Base-by-base conservation (phyloP, 1,139 yeast genomes). In the Starmera stellimalicola region DNA sequence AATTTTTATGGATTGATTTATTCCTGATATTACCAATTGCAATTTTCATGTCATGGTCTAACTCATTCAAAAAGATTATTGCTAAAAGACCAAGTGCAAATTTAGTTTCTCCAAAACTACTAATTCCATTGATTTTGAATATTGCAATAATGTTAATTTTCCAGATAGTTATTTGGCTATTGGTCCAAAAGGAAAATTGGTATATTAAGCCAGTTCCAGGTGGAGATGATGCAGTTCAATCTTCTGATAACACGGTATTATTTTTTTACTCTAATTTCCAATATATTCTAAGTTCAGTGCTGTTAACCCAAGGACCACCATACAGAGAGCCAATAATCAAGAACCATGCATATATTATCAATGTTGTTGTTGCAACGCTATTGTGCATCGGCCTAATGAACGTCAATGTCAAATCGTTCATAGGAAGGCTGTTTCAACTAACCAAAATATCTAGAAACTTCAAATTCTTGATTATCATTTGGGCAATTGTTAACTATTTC, bases 21-120 rank as follows among this genome's bases (percentile, higher is more conserved):
- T 74, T 83, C 42, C 64, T 91, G 53, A 93, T 91, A 47, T 70
- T 91, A 37, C 99, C 99, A 6, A 73, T 91, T 50, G 98, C 98
- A 1, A 77, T 91, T 8, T 87, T 87, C 59, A 81, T 93, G 98
- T 88, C 97, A 7, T 88, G 98, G 96, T 77, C 96, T 1, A 75
- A 78, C 49, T 94, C 99, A 0, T 79, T 64, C 50, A 63, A 67
- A 3, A 57, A 51, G 20, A 60, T 91, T 19, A 72, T 73, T 11
- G 58, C 63, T 26, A 88, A 87, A 52, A 69, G 95, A 35, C 98
- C 99, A 3, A 83, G 94, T 1, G 96, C 98, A 1, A 91, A 91
- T 54, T 64, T 91, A 40, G 94, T 91, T 2, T 83, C 95, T 1
- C 80, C 93, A 29, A 87, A 87, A 55, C 79, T 91, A 23, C 63